Evolutionary conservation across 2,329 filamentous ascomycete species (phyloP).

Genomic region (Fonsecaea pedrosoi): DNA sequence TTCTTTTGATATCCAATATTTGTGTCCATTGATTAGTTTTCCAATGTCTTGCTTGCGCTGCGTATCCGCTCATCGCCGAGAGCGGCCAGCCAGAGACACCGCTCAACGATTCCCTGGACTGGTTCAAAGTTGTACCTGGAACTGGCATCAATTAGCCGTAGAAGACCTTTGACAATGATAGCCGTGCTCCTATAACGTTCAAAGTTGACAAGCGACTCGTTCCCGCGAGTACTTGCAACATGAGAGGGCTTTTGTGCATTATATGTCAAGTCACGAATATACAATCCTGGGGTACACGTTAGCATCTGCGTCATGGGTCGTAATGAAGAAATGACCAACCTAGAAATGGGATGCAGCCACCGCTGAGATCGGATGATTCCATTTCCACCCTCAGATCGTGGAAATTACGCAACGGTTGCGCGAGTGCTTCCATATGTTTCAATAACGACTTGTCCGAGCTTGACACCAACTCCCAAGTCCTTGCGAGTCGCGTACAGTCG

Average conservation of each 20-base stretch:
- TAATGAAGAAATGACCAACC: constrained; percentile 49
- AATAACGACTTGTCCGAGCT: constrained; percentile 61
- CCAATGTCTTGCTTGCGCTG: constrained; percentile 52
- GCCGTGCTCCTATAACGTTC: constrained; percentile 71
- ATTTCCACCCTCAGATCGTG: constrained; percentile 68
- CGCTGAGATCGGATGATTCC: constrained; percentile 64
- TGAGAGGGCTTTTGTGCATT: constrained; percentile 70
- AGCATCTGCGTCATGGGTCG: constrained; percentile 13
- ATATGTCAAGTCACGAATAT: constrained; percentile 71
- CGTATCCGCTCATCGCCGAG: constrained; percentile 65
- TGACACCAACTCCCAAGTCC: constrained; percentile 66
- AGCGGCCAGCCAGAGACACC: constrained; percentile 69
- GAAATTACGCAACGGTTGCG: constrained; percentile 69
- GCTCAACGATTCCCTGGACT: constrained; percentile 64
- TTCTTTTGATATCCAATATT: constrained; percentile 5
- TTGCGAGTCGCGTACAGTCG: constrained; percentile 63
- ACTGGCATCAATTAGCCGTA: constrained; percentile 68
- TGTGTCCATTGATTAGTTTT: constrained; percentile 31
- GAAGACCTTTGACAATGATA: constrained; percentile 67
- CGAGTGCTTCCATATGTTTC: constrained; percentile 65
- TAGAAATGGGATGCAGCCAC: constrained; percentile 71
- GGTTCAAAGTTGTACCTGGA: constrained; percentile 66
- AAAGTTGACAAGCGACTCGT: constrained; percentile 69
- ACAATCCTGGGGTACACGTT: constrained; percentile 55
- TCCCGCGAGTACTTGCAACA: constrained; percentile 54